Evolutionary conservation across 2,329 filamentous ascomycete genomes (phyloP).

Genomic region (Fusarium abutilonis): DNA sequence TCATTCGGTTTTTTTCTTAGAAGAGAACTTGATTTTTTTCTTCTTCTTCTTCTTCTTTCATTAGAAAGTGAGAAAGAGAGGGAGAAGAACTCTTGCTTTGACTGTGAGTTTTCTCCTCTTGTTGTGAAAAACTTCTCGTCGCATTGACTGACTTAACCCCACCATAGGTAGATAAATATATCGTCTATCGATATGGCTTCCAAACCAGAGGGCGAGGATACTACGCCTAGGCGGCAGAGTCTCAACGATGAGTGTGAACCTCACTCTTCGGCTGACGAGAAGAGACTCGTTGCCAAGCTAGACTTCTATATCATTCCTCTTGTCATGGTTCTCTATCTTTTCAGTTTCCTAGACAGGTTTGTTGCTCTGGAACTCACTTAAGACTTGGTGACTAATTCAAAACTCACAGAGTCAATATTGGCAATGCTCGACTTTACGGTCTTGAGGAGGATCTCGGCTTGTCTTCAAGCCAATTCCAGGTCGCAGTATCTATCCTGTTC

Average conservation of each 20-base stretch:
- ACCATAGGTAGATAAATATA: slow-evolving; percentile 5
- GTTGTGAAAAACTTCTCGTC: neutral
- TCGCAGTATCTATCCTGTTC: slow-evolving; percentile 73
- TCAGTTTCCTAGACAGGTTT: slow-evolving; percentile 78
- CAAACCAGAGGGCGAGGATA: slow-evolving; percentile 15
- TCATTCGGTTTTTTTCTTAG: slow-evolving; percentile 9
- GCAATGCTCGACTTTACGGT: slow-evolving; percentile 74
- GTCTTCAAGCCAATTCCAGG: slow-evolving; percentile 72
- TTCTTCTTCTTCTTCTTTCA: too few relatives aligned
- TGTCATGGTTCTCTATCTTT: slow-evolving; percentile 75
- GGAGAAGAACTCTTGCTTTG: neutral
- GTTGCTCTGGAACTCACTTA: slow-evolving; percentile 37
- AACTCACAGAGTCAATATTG: slow-evolving; percentile 70
- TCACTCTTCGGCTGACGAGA: slow-evolving; percentile 53
- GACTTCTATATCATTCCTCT: slow-evolving; percentile 72
- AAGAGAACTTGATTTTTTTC: neutral
- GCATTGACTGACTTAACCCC: neutral
- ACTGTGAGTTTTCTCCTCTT: slow-evolving; percentile 10
- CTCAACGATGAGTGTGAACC: slow-evolving; percentile 33
- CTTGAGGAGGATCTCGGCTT: slow-evolving; percentile 71
- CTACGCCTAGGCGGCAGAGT: slow-evolving; percentile 28
- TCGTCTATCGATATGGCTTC: slow-evolving; percentile 22
- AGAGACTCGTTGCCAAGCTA: slow-evolving; percentile 70
- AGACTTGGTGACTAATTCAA: slow-evolving; percentile 21
- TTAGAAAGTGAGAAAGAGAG: neutral